A percentile compares a stretch with the other conserved stretches of the same genome.
Conservation (phyloP, 2,329 filamentous ascomycete species). For the Xylaria sp. region DNA sequence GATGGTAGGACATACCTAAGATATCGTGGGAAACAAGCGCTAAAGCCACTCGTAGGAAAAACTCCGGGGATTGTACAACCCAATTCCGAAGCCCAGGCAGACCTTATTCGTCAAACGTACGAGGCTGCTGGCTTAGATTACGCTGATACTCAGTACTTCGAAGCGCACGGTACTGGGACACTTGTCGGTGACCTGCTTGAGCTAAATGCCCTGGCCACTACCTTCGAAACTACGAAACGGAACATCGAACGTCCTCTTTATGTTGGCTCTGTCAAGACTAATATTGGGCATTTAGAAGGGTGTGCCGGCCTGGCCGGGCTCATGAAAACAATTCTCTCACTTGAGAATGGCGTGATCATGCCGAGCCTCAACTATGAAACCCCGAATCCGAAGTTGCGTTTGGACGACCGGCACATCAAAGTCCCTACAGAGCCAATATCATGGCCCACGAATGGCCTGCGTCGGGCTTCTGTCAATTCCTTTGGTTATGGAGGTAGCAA, state of each 20-base stretch:
- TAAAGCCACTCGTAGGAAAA: constrained; percentile 5
- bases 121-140: constrained; percentile 46
- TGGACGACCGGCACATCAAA: constrained; percentile 3
- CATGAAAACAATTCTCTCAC: constrained; percentile 40
- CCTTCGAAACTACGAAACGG: constrained; percentile 26
- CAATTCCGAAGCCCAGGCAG: constrained; percentile 51
- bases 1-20: constrained; percentile 52
- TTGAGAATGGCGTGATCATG: constrained; percentile 42
- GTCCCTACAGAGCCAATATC: not conserved
- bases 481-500: too few species aligned
- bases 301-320: constrained; percentile 44
- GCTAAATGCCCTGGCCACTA: constrained; percentile 39
- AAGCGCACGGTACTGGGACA: constrained; percentile 50
- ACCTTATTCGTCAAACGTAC: constrained; percentile 52
- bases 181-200: constrained; percentile 38
- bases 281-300: constrained; percentile 48
- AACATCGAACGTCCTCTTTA: constrained; percentile 4
- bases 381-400: constrained; percentile 45
- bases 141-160: constrained; percentile 43
- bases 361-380: constrained; percentile 50
- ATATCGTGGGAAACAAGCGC: not conserved
- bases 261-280: constrained; percentile 42
- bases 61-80: constrained; percentile 60
- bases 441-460: not conserved
- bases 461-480: too few species aligned